Evolutionary conservation across 2,329 filamentous ascomycete species (phyloP).

Genomic region (Alternaria sp.): DNA sequence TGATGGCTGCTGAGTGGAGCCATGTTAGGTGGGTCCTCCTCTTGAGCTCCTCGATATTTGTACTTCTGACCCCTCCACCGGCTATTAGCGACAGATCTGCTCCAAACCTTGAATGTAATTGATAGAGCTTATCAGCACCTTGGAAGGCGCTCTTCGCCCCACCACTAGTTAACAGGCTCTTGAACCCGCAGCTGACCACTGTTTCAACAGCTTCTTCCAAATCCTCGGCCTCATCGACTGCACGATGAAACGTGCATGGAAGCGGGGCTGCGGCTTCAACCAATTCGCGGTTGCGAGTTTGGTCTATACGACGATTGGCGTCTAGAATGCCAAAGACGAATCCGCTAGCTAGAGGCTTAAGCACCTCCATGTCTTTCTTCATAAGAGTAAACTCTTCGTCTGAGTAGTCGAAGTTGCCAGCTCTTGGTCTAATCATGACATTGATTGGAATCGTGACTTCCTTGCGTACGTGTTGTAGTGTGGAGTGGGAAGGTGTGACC

Average conservation of each 20-base stretch:
- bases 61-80: slow-evolving; percentile 61
- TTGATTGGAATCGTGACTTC: slow-evolving; percentile 54
- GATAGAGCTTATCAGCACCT: slow-evolving; percentile 47
- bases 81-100: slow-evolving; percentile 57
- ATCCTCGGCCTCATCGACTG: slow-evolving; percentile 58
- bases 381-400: slow-evolving; percentile 55
- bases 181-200: slow-evolving; percentile 57
- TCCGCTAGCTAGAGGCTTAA: slow-evolving; percentile 54
- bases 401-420: slow-evolving; percentile 57
- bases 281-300: slow-evolving; percentile 52
- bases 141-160: slow-evolving; percentile 46
- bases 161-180: slow-evolving; percentile 60
- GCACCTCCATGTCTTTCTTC: slow-evolving; percentile 50
- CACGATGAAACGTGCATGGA: slow-evolving; percentile 65
- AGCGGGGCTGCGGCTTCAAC: slow-evolving; percentile 53
- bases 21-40: slow-evolving; percentile 41
- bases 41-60: slow-evolving; percentile 53
- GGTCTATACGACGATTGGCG: slow-evolving; percentile 49
- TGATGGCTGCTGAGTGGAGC: slow-evolving; percentile 59
- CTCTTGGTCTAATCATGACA: slow-evolving; percentile 64
- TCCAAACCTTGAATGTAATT: slow-evolving; percentile 40
- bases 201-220: slow-evolving; percentile 44
- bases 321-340: slow-evolving; percentile 64
- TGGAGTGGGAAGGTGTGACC: slow-evolving; percentile 50
- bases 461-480: slow-evolving; percentile 37